Evolutionary conservation across 495 filamentous ascomycete genomes (phyloP), one percentile per base, ranked within the genome.

Genomic region (Xylaria venustula): DNA sequence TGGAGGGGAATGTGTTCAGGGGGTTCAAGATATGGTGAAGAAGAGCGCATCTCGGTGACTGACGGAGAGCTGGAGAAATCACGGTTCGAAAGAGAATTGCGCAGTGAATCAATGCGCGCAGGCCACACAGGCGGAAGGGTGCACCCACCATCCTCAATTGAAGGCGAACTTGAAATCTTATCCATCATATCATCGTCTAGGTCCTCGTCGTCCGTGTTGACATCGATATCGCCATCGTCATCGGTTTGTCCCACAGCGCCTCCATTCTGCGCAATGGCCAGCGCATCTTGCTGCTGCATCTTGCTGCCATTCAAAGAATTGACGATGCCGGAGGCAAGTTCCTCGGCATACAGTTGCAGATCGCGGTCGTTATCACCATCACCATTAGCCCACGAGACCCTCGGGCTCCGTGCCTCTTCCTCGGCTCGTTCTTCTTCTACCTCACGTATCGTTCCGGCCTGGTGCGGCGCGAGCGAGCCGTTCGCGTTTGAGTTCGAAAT

Each of bases 161-260:
- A 97, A 62, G 94, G 94, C 64, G 93, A 97, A 74, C 93, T 97
- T 49, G 92, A 97, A 47, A 98, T 96, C 75, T 93, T 93, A 78
- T 97, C 94, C 88, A 93, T 90, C 79, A 93, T 90, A 70, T 98
- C 94, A 64, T 90, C 88, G 67, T 96, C 93, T 72, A 90, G 71
- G 56, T 85, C 78, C 63, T 62, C 60, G n/a, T 90, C 87, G 68
- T 93, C 91, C 52, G 70, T 71, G 41, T 80, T 72, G 32, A 82
- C 83, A 64, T 92, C 92, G 37, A 83, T 81, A 65, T 92, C 90
- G 41, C 79, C 86, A 63, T 90, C 81, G 58, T 90, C 90, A 51
- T 80, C 81, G 60, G 89, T 83, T 49, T 84, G 81, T 25, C 71
- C 77, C 11, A 71, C 65, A 47, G 73, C 64, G 32, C 81, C 83